Base-by-base conservation (phyloP, 352 stramenopile genomes). In the Phytophthora vignae region DNA sequence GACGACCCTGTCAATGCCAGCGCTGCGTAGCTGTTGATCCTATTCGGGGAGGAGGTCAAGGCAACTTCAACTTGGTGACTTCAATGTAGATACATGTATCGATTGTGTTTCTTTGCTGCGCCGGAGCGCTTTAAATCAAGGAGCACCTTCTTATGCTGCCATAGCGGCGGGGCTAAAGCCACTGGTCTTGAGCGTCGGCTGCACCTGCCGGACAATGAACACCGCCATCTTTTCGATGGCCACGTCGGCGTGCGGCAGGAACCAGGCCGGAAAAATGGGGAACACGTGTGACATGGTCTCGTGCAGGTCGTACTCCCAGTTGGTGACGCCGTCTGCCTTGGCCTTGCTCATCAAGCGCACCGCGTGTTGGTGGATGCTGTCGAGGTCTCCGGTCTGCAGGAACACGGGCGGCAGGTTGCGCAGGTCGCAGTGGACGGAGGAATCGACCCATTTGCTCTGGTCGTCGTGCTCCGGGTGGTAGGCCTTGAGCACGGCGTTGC, bases 361-460 rank as follows among this genome's bases (percentile, higher is more conserved):
- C 10, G 77, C 69, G 59, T 85, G 63, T 50, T 76, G 53, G 54
- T 77, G 72, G 22, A 89, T 60, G 22, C 65, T 76, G 53, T 89
- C 81, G 11, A 76, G 56, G 21, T 62, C 62, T 40, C 57, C 81
- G 14, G 73, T 69, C 64, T 85, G 81, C 33, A 89, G 60, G 29
- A 85, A 76, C 58, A 81, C 68, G 0, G 81, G 78, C 3, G 81
- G 71, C 6, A 89, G 62, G 8, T 58, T 69, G 27, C 63, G 46
- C 25, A 89, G 64, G 49, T 87, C 69, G 64, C 79, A 86, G 71
- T 87, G 77, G 42, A 79, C 70, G 31, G 77, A 60, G 4, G 77
- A n/a, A n/a, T n/a, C n/a, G n/a, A 63, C 52, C 77, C 74, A 85
- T 52, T 75, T 79, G 14, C 15, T 63, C 4, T 50, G 71, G 29